Conservation (phyloP, 129 eudicot genomes). For the Saposhnikovia divaricata region DNA sequence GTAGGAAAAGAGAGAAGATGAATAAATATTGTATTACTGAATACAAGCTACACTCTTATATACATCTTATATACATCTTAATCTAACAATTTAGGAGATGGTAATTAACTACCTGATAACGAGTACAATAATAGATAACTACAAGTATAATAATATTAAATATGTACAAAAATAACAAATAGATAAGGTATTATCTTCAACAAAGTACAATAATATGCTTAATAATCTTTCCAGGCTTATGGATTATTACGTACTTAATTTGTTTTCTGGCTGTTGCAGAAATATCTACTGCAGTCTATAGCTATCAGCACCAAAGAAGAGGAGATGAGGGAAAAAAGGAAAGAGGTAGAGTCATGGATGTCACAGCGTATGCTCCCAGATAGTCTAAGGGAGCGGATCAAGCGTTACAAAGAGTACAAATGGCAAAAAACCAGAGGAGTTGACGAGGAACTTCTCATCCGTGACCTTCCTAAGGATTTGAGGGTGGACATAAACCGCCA, state of each 20-base stretch:
- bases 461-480: constrained; percentile 67
- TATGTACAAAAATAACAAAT: too few species aligned
- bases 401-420: constrained; percentile 68
- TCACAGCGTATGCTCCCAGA: constrained; percentile 90
- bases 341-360: constrained; percentile 92
- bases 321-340: constrained; percentile 75
- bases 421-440: constrained; percentile 95
- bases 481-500: constrained; percentile 85
- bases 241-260: neutral
- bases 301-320: constrained; percentile 43
- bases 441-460: constrained; percentile 58
- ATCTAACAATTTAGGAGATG: too few species aligned
- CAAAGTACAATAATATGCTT: too few species aligned
- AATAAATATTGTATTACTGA: too few species aligned
- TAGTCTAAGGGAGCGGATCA: constrained; percentile 45
- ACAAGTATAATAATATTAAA: too few species aligned
- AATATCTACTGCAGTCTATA: constrained; percentile 55
- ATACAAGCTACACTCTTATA: too few species aligned
- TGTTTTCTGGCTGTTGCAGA: constrained; percentile 32
- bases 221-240: neutral
- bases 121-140: too few species aligned
- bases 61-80: too few species aligned
- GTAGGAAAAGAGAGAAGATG: too few species aligned
- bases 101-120: too few species aligned
- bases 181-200: too few species aligned